These are phyloP conservation scores for Termitomyces sp. DNA, from an alignment of 768 basidiomycete genomes.

Conservation along the genomic window DNA sequence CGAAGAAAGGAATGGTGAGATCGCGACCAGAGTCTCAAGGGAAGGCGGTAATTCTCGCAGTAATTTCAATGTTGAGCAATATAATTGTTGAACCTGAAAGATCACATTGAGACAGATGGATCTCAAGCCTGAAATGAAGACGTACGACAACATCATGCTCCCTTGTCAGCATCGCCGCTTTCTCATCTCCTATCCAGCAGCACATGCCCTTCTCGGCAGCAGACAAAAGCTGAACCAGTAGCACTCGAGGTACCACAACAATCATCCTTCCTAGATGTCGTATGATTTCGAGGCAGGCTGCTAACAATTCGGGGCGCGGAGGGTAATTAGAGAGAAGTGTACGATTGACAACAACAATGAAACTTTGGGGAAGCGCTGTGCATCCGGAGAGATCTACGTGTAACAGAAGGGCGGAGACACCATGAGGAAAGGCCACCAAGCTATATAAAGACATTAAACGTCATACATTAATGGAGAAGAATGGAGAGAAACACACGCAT, in stretches of 20 bases:
- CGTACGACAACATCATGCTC: constrained; percentile 49
- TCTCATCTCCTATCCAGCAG: constrained; percentile 51
- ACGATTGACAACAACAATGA: constrained; percentile 23
- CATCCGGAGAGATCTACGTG: constrained; percentile 17
- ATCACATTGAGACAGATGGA: background rate
- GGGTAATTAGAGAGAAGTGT: constrained; percentile 32
- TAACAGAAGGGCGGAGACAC: constrained; percentile 19
- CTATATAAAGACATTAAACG: constrained; percentile 10
- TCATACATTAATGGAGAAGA: background rate
- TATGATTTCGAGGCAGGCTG: constrained; percentile 33
- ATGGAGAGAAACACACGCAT: constrained; percentile 5
- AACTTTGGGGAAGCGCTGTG: constrained; percentile 18
- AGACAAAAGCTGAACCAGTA: constrained; percentile 31
- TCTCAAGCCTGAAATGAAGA: constrained; percentile 3
- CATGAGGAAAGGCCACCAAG: constrained; percentile 18
- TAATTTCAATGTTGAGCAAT: constrained; percentile 37
- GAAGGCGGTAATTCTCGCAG: constrained; percentile 38
- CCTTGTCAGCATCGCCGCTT: constrained; percentile 31
- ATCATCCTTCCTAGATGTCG: constrained; percentile 29
- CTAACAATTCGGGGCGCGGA: constrained; percentile 21
- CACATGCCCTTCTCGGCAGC: constrained; percentile 35
- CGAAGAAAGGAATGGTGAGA: constrained; percentile 46
- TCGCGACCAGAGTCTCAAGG: constrained; percentile 31
- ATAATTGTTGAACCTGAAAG: constrained; percentile 35
- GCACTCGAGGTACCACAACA: constrained; percentile 17